Evolutionary conservation across 257 asterid genomes (phyloP).

Genomic region (Phtheirospermum japonicum): DNA sequence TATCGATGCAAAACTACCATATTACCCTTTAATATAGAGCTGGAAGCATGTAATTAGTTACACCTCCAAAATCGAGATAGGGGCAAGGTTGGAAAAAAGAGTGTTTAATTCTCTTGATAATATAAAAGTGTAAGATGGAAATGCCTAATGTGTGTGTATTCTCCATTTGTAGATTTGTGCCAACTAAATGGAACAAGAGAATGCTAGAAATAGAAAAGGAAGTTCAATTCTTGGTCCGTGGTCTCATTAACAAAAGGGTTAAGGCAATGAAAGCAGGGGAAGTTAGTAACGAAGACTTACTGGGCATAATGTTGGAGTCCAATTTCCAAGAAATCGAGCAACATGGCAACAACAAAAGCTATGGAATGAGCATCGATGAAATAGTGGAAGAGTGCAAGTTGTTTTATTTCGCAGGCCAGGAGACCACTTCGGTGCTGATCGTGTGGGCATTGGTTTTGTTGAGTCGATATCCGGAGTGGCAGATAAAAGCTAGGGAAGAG

Average conservation of each 20-base stretch:
- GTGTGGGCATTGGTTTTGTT: constrained; percentile 17
- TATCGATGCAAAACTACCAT: no score
- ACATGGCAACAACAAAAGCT: constrained; percentile 25
- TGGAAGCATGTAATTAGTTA: no score
- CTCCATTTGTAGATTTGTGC: constrained; percentile 23
- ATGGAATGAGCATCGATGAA: constrained; percentile 30
- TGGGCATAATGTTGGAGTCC: constrained; percentile 31
- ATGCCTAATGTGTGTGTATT: no score
- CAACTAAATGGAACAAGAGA: constrained; percentile 30
- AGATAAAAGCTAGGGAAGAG: constrained; percentile 24
- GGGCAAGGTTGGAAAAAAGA: no score
- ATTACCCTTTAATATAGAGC: no score
- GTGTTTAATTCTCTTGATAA: no score
- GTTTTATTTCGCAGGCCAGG: constrained; percentile 8
- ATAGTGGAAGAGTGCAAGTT: constrained; percentile 33
- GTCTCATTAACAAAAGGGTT: constrained; percentile 20
- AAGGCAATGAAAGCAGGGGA: constrained; percentile 27
- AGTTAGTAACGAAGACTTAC: constrained; percentile 19
- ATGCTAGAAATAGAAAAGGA: constrained; percentile 28
- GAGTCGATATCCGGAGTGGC: constrained; percentile 24
- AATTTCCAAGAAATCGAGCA: constrained; percentile 25
- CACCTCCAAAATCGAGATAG: no score
- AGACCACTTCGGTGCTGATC: constrained; percentile 24
- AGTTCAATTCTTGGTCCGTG: constrained; percentile 17
- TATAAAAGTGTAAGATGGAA: no score